Conservation (phyloP, 768 basidiomycete species). For the Phylloporus scabripes region DNA sequence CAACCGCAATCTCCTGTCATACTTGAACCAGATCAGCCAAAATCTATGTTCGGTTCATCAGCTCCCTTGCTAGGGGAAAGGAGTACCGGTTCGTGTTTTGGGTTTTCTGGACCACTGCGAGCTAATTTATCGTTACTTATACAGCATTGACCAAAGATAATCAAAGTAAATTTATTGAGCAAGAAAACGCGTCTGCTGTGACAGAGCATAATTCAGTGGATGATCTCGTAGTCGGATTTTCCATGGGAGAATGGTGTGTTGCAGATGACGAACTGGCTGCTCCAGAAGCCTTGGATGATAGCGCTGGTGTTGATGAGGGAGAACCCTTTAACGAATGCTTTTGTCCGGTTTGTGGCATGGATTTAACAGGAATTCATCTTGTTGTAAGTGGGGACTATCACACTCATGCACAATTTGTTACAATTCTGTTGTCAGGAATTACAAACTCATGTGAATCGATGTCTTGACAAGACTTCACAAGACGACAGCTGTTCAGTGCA, state of each 20-base stretch:
- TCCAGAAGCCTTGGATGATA: conserved; percentile 27
- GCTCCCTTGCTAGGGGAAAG: conserved; percentile 10
- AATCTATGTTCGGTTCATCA: conserved; percentile 17
- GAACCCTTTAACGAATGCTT: not conserved
- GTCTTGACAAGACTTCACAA: conserved; percentile 38
- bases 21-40: not conserved
- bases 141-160: not conserved
- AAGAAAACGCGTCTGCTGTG: not conserved
- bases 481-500: not conserved
- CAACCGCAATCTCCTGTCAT: not conserved
- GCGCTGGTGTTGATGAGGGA: conserved; percentile 17
- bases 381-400: conserved; percentile 25
- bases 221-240: conserved; percentile 9
- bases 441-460: conserved; percentile 52
- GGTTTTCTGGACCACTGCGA: not conserved
- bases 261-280: conserved; percentile 64
- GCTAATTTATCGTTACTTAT: conserved; percentile 4
- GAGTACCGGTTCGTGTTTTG: conserved; percentile 11
- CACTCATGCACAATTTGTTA: conserved; percentile 2
- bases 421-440: conserved; percentile 36
- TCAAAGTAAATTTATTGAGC: not conserved
- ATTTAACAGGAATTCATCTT: conserved; percentile 5
- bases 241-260: conserved; percentile 57
- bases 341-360: conserved; percentile 26
- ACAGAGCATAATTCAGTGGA: not conserved